A percentile compares a stretch with the other conserved stretches of the same genome.
phyloP scores from a whole-genome alignment of 2,329 filamentous ascomycete genomes.

The Amauroascus verrucosus region DNA sequence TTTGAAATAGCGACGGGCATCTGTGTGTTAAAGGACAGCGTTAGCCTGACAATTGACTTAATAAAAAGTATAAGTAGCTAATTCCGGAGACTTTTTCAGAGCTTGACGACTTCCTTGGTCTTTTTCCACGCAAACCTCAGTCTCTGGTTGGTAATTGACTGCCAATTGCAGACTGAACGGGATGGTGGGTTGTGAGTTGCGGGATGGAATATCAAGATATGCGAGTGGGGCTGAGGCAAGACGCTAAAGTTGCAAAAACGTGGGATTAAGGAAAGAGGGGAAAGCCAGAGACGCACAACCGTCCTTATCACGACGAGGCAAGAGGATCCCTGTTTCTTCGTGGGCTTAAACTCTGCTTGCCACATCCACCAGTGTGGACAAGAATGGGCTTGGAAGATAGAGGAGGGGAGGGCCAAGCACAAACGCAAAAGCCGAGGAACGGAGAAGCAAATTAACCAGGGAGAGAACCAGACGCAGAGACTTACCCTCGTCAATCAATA shows the following conservation, averaged over 20 bases:
- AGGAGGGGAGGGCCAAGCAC: neutral
- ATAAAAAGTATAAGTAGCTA: neutral
- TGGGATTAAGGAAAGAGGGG: neutral
- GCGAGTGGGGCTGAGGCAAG: slow-evolving; percentile 5
- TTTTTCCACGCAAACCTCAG: neutral
- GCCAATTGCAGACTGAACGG: slow-evolving; percentile 16
- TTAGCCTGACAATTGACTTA: neutral
- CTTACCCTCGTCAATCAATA: slow-evolving; percentile 86
- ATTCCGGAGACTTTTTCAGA: neutral
- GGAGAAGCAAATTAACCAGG: neutral
- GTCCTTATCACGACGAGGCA: neutral
- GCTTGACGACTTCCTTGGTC: neutral
- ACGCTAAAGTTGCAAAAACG: neutral
- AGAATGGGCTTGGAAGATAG: neutral
- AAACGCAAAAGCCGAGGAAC: neutral
- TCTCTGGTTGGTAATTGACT: neutral
- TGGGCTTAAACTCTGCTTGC: neutral
- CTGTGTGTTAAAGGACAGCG: slow-evolving; percentile 37
- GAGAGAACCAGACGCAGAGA: slow-evolving; percentile 11
- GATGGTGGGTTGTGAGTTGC: slow-evolving; percentile 7
- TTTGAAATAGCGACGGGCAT: slow-evolving; percentile 96
- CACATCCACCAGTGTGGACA: neutral
- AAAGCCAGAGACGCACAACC: neutral
- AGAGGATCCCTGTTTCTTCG: slow-evolving; percentile 1
- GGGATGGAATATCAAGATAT: neutral